A percentile compares a stretch with the other conserved stretches of the same genome.
phyloP scores from a whole-genome alignment of 169 alveolate genomes.

The Babesia bovis region DNA sequence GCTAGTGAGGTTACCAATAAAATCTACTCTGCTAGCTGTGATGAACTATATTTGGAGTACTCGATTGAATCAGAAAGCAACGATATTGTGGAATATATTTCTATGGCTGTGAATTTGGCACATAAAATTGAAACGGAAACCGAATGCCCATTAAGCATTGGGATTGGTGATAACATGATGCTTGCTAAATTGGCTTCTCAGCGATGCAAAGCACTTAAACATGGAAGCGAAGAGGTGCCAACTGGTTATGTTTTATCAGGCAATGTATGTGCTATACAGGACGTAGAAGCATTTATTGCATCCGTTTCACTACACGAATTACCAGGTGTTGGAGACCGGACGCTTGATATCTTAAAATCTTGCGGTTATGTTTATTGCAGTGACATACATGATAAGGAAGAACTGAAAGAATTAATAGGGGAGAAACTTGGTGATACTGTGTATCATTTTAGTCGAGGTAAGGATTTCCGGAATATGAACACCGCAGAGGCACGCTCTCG shows the following conservation, averaged over 20 bases:
- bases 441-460: constrained; percentile 36
- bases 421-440: constrained; percentile 36
- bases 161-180: constrained; percentile 52
- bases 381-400: constrained; percentile 28
- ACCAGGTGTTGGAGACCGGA: constrained; percentile 47
- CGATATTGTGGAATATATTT: background rate
- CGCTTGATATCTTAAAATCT: constrained; percentile 6
- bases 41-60: constrained; percentile 38
- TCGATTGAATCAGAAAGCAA: background rate
- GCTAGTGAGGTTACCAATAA: constrained; percentile 1
- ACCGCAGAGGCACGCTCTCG: constrained; percentile 42
- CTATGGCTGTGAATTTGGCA: constrained; percentile 29
- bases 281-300: constrained; percentile 27
- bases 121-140: constrained; percentile 11
- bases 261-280: constrained; percentile 32
- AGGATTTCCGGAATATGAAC: constrained; percentile 41
- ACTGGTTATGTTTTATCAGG: background rate
- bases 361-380: constrained; percentile 29
- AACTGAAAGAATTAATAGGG: constrained; percentile 25
- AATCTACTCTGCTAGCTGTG: constrained; percentile 40
- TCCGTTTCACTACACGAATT: constrained; percentile 38
- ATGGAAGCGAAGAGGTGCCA: background rate
- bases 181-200: constrained; percentile 47
- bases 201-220: constrained; percentile 30
- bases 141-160: constrained; percentile 31